Conservation (phyloP, 179 eudicot species). For the Camellia oleifera region DNA sequence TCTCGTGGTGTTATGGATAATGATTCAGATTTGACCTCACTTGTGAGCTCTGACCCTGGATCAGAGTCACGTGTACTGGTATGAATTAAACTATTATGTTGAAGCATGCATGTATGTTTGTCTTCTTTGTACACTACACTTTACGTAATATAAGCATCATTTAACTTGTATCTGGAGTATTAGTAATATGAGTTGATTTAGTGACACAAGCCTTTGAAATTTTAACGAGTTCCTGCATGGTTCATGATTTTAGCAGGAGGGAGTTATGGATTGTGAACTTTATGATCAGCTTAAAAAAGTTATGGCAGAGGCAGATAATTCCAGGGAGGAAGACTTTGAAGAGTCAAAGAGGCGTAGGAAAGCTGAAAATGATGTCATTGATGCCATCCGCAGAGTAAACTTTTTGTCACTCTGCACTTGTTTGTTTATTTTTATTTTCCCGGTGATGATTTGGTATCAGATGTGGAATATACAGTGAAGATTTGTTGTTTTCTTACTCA, state of each 20-base stretch:
- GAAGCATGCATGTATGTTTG: background rate
- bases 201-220: background rate
- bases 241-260: constrained; percentile 46
- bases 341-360: constrained; percentile 68
- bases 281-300: constrained; percentile 63
- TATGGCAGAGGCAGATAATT: constrained; percentile 60
- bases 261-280: constrained; percentile 37
- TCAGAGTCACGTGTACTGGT: constrained; percentile 44
- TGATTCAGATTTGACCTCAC: constrained; percentile 23
- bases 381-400: constrained; percentile 61
- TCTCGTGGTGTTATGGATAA: constrained; percentile 26
- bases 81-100: constrained; percentile 18
- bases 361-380: constrained; percentile 75
- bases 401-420: background rate
- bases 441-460: constrained; percentile 1
- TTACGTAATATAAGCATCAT: background rate
- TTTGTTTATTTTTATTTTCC: background rate
- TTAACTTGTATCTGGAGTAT: background rate
- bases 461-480: background rate
- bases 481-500: background rate
- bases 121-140: background rate
- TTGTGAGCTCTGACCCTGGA: constrained; percentile 24
- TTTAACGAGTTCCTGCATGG: background rate
- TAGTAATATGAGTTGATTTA: background rate
- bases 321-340: constrained; percentile 60